These are phyloP conservation scores for Sporobolomyces roseus DNA, from an alignment of 768 basidiomycete species.

Conservation along the genomic window DNA sequence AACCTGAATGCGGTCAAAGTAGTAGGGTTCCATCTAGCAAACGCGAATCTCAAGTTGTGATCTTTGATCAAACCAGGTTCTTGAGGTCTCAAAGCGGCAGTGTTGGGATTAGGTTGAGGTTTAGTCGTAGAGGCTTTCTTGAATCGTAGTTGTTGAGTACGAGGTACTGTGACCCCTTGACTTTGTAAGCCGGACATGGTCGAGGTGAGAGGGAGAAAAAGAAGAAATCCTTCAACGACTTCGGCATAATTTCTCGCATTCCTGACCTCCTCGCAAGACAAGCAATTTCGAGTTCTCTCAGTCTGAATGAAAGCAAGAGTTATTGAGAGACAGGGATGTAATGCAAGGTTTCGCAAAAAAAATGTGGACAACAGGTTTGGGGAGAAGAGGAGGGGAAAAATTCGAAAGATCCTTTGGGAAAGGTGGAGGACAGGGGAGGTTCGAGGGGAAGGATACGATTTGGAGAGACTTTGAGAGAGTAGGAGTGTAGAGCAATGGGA, in stretches of 20 bases:
- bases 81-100: slow-evolving; percentile 7
- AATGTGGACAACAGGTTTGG: neutral
- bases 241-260: too few species aligned
- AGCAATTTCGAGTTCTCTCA: too few species aligned
- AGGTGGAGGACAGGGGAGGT: too few species aligned
- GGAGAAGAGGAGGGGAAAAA: too few species aligned
- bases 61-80: slow-evolving; percentile 36
- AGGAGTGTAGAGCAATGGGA: neutral
- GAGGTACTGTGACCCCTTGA: slow-evolving; percentile 31
- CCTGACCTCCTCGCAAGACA: too few species aligned
- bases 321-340: neutral
- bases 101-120: slow-evolving; percentile 20
- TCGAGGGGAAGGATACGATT: too few species aligned
- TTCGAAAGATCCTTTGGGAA: too few species aligned
- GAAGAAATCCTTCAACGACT: neutral
- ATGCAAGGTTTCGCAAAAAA: too few species aligned
- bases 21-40: slow-evolving; percentile 55
- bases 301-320: too few species aligned
- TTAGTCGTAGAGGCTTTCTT: slow-evolving; percentile 5
- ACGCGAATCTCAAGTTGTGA: slow-evolving; percentile 31
- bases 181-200: slow-evolving; percentile 22
- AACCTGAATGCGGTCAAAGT: slow-evolving; percentile 80
- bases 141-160: slow-evolving; percentile 39
- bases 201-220: neutral
- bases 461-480: neutral